Base-by-base conservation (phyloP, 2,329 filamentous ascomycete genomes). In the Rhynchosporium graminicola region DNA sequence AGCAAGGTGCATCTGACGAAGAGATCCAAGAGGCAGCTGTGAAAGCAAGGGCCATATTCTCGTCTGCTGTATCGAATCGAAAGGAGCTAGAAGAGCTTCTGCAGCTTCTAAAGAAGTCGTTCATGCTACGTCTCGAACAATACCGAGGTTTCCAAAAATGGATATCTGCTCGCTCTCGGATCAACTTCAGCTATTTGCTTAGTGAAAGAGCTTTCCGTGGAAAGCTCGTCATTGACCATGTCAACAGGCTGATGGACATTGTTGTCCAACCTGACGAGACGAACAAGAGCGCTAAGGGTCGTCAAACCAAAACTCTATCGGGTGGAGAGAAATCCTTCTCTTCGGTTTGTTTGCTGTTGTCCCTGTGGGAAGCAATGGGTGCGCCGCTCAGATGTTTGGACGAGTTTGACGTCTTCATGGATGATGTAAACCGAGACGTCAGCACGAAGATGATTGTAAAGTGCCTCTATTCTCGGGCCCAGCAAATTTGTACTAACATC, bases 381-480 rank as follows among this genome's bases (percentile, higher is more conserved):
- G 96, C 92, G 20, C 94, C 93, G 0, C 89, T 99, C 64, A 87
- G 95, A 60, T 99, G 95, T 73, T 81, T 99, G 59, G 95, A 99
- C 76, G 95, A 99, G 77, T 99, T 98, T 73, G 95, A 99, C 74
- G 95, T 99, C 38, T 99, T 97, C 80, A 99, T 99, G 95, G 95
- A 99, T 77, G 92, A 89, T 69, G 91, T 98, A 63, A 99, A 99
- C 76, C 87, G 95, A 64, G 91, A 90, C 61, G 90, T 96, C 69
- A 96, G 91, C 74, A 97, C 96, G 70, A 90, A 90, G 66, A 92
- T 99, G 89, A 90, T 99, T 76, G 89, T 92, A 79, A 80, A 87
- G 82, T 42, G 20, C 20, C 28, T 38, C 29, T 26, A 5, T 57
- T 45, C 38, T 51, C 28, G 13, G 20, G n/a, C 59, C 28, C 58